phyloP scores from a whole-genome alignment of 1,284 basidiomycete genomes.

The Neonothopanus nambi region DNA sequence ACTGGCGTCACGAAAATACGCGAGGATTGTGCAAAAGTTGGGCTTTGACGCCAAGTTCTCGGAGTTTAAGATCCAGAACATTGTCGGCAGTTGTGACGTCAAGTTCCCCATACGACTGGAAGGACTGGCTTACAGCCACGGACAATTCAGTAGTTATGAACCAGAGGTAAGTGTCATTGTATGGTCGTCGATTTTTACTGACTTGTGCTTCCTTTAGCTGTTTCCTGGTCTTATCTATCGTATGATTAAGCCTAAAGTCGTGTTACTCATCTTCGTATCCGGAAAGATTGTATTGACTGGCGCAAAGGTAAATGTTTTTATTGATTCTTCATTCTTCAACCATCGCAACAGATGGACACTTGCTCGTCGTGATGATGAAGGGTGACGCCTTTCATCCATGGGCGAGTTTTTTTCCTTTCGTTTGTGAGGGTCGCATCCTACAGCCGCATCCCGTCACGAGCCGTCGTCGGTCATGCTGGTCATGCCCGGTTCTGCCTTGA shows the following conservation, averaged over 20 bases:
- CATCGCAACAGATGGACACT: not conserved
- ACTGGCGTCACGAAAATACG: constrained; percentile 97
- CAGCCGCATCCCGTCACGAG: not conserved
- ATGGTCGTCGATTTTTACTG: constrained; percentile 4
- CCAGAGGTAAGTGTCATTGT: constrained; percentile 75
- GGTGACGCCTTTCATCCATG: constrained; percentile 8
- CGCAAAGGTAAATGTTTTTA: constrained; percentile 77
- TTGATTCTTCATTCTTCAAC: constrained; percentile 21
- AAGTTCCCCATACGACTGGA: constrained; percentile 99
- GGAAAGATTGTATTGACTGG: constrained; percentile 99
- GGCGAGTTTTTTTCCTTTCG: no score
- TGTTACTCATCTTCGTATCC: constrained; percentile 97
- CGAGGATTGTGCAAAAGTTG: constrained; percentile 98
- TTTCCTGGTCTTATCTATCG: constrained; percentile 99
- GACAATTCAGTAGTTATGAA: constrained; percentile 97
- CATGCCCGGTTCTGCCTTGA: not conserved
- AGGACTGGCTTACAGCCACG: constrained; percentile 97
- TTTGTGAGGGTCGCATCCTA: no score
- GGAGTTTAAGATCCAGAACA: constrained; percentile 99
- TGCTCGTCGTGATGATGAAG: not conserved
- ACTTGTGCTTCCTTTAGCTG: constrained; percentile 55
- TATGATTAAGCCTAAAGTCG: constrained; percentile 99
- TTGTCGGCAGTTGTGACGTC: constrained; percentile 97
- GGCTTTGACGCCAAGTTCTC: constrained; percentile 99
- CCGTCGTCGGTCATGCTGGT: not conserved